Conservation (phyloP, 176 grass and related monocot species). For the Saccharum officinarum region DNA sequence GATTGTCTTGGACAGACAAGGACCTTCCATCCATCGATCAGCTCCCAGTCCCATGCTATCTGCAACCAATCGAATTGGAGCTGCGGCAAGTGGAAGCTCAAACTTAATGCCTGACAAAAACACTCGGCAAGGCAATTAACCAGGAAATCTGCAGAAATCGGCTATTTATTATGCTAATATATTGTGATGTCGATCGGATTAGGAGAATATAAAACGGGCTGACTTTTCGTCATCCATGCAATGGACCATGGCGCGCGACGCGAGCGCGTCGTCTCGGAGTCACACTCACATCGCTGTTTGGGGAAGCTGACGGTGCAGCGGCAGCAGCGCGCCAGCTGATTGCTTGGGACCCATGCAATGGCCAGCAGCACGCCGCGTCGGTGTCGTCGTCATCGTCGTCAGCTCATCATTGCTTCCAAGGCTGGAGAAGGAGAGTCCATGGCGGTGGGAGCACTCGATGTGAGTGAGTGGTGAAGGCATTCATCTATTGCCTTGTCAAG, state of each 20-base stretch:
- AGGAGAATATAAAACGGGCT: background rate
- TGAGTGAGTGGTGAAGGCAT: no score
- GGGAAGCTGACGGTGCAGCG: constrained; percentile 17
- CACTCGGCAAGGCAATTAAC: background rate
- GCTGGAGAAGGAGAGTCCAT: background rate
- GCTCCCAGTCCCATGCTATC: background rate
- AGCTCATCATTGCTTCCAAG: constrained; percentile 37
- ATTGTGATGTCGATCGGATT: constrained; percentile 6
- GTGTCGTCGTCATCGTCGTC: background rate
- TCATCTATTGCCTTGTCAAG: no score
- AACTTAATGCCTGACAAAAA: background rate
- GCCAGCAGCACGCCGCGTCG: background rate
- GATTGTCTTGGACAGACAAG: constrained; percentile 1
- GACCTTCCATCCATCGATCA: constrained; percentile 24
- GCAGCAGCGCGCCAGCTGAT: background rate
- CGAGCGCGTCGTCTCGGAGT: background rate
- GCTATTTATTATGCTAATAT: background rate
- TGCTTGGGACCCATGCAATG: constrained; percentile 39
- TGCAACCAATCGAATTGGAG: background rate
- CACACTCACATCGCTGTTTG: constrained; percentile 15
- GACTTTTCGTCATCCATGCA: background rate
- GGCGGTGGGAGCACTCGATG: background rate
- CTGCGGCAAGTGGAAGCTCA: constrained; percentile 16
- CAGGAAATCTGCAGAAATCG: background rate
- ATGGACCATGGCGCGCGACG: background rate